Evolutionary conservation across 345 rosid species (phyloP), one percentile per base, ranked within the genome.

Genomic region (Eutrema japonicum): DNA sequence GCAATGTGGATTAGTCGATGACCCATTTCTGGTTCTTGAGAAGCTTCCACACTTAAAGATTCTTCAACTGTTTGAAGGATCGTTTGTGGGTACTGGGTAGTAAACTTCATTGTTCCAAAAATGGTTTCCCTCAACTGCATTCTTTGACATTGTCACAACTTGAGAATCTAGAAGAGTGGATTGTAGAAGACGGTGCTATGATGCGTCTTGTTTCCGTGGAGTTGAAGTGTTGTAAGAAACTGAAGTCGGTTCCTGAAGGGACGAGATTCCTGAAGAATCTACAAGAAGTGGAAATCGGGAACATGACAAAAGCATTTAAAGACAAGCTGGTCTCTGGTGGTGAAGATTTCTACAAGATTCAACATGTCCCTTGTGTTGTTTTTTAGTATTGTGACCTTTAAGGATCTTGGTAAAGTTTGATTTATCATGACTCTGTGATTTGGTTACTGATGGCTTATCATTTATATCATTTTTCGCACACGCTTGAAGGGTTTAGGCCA

Each of bases 301-400:
- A 80, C 53, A 84, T 82, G 88, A 77, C 78, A 14, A 80, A 75
- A 35, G 75, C 72, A 58, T 84, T 82, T 36, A 84, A 74, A 74
- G 78, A 52, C 1, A 73, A 77, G 53, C 59, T 84, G 11, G 77
- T 66, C 45, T 53, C 66, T 40, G 81, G 82, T 69, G 85, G 84
- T 74, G 84, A 82, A 46, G 84, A 80, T 64, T 79, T 78, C 73
- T 71, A 71, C 78, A 82, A 78, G 70, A 66, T 84, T 40, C 72
- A 80, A 62, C 84, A 78, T 61, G 80, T 82, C 10, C 81, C 88
- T 37, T 40, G n/a, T 55, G 60, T 55, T 55, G 41, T 33, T 55
- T 55, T 55, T 55, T 26, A 33, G 60, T 33, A 55, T 2, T 55
- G 60, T 33, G 41, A 55, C 42, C 27, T 33, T 55, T 26, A 50